These are phyloP conservation scores for Dothideomycetes sp. DNA, from an alignment of 2,329 filamentous ascomycete species.

Conservation along the genomic window DNA sequence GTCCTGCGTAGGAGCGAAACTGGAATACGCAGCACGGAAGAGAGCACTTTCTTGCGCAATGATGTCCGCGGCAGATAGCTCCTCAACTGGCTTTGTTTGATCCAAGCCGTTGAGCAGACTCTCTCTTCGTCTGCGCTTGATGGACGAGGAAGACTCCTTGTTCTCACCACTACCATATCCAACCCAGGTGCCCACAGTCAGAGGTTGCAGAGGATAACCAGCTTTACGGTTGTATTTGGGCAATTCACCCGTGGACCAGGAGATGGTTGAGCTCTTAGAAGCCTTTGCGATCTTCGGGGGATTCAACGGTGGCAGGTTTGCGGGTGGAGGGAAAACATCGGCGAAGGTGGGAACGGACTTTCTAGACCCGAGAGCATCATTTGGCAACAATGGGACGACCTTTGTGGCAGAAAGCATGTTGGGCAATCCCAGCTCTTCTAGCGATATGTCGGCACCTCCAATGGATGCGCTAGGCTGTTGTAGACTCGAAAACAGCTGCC, in stretches of 20 bases:
- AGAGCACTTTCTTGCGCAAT: constrained; percentile 55
- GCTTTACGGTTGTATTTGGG: constrained; percentile 34
- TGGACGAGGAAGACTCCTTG: constrained; percentile 48
- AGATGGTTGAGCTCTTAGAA: constrained; percentile 46
- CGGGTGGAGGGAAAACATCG: constrained; percentile 62
- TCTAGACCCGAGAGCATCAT: constrained; percentile 37
- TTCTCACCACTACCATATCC: constrained; percentile 42
- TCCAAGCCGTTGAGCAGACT: constrained; percentile 60
- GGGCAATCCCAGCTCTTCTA: constrained; percentile 60
- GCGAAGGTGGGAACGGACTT: constrained; percentile 56
- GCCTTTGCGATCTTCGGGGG: constrained; percentile 61
- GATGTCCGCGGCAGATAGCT: constrained; percentile 28
- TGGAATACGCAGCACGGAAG: constrained; percentile 69
- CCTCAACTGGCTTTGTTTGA: constrained; percentile 29
- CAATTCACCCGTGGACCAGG: constrained; percentile 44
- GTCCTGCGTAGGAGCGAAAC: constrained; percentile 68
- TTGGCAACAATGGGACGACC: constrained; percentile 46
- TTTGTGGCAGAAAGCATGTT: constrained; percentile 64
- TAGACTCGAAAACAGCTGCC: constrained; percentile 79
- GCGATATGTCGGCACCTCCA: constrained; percentile 27
- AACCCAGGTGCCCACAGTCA: constrained; percentile 59
- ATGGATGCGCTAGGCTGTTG: constrained; percentile 38
- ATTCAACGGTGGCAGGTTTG: constrained; percentile 55
- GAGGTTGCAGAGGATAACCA: constrained; percentile 57
- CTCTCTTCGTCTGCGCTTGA: constrained; percentile 60